A percentile compares a stretch with the other conserved stretches of the same genome.
phyloP scores from a whole-genome alignment of 2,329 filamentous ascomycete species.

The Fusarium sp. region DNA sequence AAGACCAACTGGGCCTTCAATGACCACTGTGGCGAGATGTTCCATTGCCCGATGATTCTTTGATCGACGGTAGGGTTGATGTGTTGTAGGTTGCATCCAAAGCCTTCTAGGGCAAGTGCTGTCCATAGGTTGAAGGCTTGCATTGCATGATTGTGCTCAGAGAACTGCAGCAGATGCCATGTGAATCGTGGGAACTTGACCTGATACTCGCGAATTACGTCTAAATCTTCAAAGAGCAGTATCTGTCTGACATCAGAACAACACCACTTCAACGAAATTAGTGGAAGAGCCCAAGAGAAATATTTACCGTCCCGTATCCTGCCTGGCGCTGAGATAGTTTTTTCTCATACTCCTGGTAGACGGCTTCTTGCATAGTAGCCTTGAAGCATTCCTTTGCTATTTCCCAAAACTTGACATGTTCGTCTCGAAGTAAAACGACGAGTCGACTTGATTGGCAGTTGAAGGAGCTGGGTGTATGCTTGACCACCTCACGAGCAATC shows the following conservation, averaged over 20 bases:
- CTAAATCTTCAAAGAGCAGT: constrained; percentile 29
- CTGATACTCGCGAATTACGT: constrained; percentile 21
- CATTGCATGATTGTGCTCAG: constrained; percentile 34
- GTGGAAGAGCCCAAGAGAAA: neutral
- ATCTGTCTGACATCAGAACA: constrained; percentile 7
- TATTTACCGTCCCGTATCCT: constrained; percentile 23
- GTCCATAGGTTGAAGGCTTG: constrained; percentile 31
- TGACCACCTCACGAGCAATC: constrained; percentile 20
- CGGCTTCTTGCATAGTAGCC: constrained; percentile 9
- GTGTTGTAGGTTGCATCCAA: constrained; percentile 31
- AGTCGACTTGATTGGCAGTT: constrained; percentile 31
- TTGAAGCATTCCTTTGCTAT: constrained; percentile 23
- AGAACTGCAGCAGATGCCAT: constrained; percentile 24
- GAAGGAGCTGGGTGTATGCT: constrained; percentile 28
- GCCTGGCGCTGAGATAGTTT: constrained; percentile 14
- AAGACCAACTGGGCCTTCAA: constrained; percentile 34
- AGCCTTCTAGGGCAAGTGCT: constrained; percentile 15
- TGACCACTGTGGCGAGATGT: constrained; percentile 26
- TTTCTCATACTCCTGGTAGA: constrained; percentile 21
- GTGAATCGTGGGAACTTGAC: constrained; percentile 14
- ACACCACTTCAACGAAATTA: neutral
- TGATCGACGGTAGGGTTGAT: constrained; percentile 30
- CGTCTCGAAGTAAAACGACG: constrained; percentile 15
- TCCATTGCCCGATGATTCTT: constrained; percentile 23
- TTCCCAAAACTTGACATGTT: constrained; percentile 27